A percentile compares a stretch with the other conserved stretches of the same genome.
These are phyloP conservation scores for Lanmaoa rubissima DNA, from an alignment of 768 basidiomycete genomes.

Conservation along the genomic window DNA sequence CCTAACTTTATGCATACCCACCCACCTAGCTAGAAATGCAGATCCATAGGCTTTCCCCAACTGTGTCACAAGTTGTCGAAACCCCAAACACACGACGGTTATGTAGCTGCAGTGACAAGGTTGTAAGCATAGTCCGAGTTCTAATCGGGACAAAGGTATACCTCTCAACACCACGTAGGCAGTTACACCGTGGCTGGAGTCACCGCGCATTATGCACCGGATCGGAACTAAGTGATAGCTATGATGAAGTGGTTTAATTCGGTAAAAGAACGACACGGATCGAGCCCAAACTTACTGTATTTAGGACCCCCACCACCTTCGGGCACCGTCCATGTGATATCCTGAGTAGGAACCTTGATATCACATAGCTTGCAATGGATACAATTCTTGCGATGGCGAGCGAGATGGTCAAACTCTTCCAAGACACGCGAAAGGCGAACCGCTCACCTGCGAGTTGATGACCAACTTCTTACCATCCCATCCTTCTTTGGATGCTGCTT, in stretches of 20 bases:
- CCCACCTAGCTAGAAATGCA: too few relatives aligned
- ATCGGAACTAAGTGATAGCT: slow-evolving; percentile 21
- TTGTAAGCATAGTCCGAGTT: neutral
- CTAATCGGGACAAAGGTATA: neutral
- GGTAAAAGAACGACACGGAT: neutral
- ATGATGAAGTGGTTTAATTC: neutral
- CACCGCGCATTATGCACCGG: neutral
- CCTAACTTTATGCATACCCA: too few relatives aligned
- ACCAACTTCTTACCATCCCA: slow-evolving; percentile 87
- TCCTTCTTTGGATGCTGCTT: slow-evolving; percentile 49
- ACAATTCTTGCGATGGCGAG: slow-evolving; percentile 58
- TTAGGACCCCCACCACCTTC: slow-evolving; percentile 97
- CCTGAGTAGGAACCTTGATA: slow-evolving; percentile 94
- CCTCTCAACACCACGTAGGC: neutral
- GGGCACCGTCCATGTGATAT: slow-evolving; percentile 96
- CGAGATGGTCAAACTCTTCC: neutral
- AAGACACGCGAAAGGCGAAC: neutral
- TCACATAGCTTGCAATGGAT: slow-evolving; percentile 96
- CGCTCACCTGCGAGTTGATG: slow-evolving; percentile 90
- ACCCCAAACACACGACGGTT: neutral
- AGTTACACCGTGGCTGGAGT: too few relatives aligned
- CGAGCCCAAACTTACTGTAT: slow-evolving; percentile 59
- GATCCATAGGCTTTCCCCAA: too few relatives aligned
- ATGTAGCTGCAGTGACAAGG: neutral
- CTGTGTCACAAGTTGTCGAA: too few relatives aligned